Evolutionary conservation across 2,329 filamentous ascomycete species (phyloP), one percentile per base, ranked within the genome.

Genomic region (Pseudogymnoascus sp.): DNA sequence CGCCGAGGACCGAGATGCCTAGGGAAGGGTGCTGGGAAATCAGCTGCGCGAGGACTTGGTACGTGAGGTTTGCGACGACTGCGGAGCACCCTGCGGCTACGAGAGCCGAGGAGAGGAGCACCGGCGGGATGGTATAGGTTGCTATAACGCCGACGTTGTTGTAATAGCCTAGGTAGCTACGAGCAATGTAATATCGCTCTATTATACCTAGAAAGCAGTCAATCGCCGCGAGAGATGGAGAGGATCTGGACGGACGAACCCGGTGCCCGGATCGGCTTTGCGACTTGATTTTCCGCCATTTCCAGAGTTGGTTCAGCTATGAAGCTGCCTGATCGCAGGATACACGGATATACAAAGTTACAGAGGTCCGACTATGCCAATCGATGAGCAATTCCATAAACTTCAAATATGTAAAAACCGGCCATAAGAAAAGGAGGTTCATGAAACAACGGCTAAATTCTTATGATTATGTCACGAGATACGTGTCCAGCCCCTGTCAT

Each of bases 121-220:
- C 19, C 21, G 35, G 29, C 16, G 60, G 24, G 24, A 62, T 40
- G 3, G 16, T 26, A n/a, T 62, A 62, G 24, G 31, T 56, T 40
- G 60, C 38, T 10, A 38, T 42, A 21, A 62, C 60, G 7, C 26
- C 26, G 14, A 31, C 44, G 16, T 31, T 44, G 7, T 62, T 62
- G 38, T 44, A 62, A 31, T 44, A 62, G 7, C 44, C 44, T 26
- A 62, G 19, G 31, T 47, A 24, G 19, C 44, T 62, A 44, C 60
- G 60, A 14, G 60, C 38, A 21, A 62, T 62, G 19, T 62, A 62
- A 47, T 31, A 62, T 14, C 60, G 38, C 44, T 62, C 60, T 4
- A 62, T 40, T 44, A 44, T 61, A 8, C 60, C 60, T 61, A 29
- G 14, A 53, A 29, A 10, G 16, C 14, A 3, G 44, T 53, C 44